phyloP scores from a whole-genome alignment of 1,284 basidiomycete species.

The Agaricales sp. region DNA sequence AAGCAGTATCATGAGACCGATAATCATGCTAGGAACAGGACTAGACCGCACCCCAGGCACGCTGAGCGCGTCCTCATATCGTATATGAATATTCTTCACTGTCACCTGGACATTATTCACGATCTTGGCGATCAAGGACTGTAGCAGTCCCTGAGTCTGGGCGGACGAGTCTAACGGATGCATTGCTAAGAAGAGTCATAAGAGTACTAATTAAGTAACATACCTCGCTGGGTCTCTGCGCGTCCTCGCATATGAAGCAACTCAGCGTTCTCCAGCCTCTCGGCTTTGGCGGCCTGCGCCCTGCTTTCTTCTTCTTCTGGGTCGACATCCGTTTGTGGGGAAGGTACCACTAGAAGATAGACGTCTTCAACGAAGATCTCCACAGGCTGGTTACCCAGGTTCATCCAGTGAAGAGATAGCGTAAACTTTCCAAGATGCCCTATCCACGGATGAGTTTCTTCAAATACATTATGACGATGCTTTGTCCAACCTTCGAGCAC shows the following conservation, averaged over 20 bases:
- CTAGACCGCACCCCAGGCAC: constrained; percentile 69
- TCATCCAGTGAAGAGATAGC: constrained; percentile 92
- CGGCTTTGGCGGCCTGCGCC: constrained; percentile 80
- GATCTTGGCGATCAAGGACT: constrained; percentile 84
- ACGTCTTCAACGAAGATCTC: constrained; percentile 92
- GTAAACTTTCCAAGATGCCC: constrained; percentile 91
- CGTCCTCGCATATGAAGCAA: constrained; percentile 69
- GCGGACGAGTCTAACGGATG: constrained; percentile 44
- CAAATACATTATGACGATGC: constrained; percentile 4
- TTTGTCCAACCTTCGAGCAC: constrained; percentile 73
- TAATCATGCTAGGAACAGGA: background rate
- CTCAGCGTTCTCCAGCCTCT: constrained; percentile 85
- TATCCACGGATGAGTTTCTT: constrained; percentile 19
- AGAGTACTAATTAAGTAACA: constrained; percentile 1
- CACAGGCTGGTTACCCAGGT: constrained; percentile 88
- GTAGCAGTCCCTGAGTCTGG: constrained; percentile 74
- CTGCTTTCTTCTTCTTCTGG: constrained; percentile 80
- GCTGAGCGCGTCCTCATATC: constrained; percentile 94
- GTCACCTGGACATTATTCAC: constrained; percentile 97
- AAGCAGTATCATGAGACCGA: constrained; percentile 4
- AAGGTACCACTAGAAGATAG: constrained; percentile 87
- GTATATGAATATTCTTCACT: constrained; percentile 89
- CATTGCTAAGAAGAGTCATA: background rate
- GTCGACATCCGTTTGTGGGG: constrained; percentile 63
- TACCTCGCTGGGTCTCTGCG: constrained; percentile 42